Conservation (phyloP, 208 protist genomes). For the Trypanosoma cruzi region DNA sequence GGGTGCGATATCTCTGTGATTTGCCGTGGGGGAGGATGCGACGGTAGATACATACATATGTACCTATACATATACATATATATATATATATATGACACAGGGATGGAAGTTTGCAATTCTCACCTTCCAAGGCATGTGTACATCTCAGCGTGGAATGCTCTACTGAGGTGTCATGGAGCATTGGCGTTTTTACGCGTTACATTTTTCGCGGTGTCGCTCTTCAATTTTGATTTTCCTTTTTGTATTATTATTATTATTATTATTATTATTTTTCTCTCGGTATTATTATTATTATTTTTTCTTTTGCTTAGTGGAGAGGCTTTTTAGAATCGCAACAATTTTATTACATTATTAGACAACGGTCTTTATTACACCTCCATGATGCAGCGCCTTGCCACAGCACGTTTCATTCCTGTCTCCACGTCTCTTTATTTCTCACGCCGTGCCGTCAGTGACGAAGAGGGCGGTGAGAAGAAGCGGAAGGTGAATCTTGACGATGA, state of each 20-base stretch:
- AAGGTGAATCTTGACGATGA: slow-evolving; percentile 65
- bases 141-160: background rate
- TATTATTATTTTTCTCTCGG: slow-evolving; percentile 3
- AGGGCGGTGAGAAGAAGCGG: slow-evolving; percentile 43
- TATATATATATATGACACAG: background rate
- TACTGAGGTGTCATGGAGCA: background rate
- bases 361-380: background rate
- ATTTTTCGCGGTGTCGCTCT: background rate
- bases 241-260: slow-evolving; percentile 11
- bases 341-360: slow-evolving; percentile 1
- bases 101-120: background rate
- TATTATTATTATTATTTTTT: background rate
- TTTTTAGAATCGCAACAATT: slow-evolving; percentile 12
- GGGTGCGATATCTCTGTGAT: slow-evolving; percentile 56
- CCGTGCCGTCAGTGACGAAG: slow-evolving; percentile 7
- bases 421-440: background rate
- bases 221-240: slow-evolving; percentile 1
- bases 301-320: slow-evolving; percentile 12
- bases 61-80: slow-evolving; percentile 4
- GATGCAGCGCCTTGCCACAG: slow-evolving; percentile 34
- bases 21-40: background rate
- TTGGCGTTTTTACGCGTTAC: background rate
- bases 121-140: background rate
- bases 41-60: background rate
- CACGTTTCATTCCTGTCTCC: background rate